These are phyloP conservation scores for Lotus japonicus DNA, from an alignment of 306 rosid genomes.

Conservation along the genomic window DNA sequence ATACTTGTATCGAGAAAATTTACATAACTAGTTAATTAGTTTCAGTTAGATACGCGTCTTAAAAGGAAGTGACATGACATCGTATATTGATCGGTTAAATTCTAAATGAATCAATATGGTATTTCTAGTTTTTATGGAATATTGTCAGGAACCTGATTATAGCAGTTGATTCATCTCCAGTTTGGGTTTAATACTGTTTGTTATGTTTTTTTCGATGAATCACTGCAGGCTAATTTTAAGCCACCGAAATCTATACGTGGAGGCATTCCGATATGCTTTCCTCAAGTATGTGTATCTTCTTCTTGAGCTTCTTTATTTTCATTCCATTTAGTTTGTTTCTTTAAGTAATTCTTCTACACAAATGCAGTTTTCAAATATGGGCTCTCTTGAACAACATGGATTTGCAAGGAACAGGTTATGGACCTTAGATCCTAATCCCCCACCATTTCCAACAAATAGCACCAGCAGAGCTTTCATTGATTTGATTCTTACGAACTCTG, in stretches of 20 bases:
- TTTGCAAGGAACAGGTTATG: conserved; percentile 71
- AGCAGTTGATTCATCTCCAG: background rate
- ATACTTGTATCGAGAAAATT: background rate
- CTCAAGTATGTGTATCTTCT: conserved; percentile 52
- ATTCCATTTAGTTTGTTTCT: background rate
- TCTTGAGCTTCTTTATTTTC: background rate
- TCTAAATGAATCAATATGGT: background rate
- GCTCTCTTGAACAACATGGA: conserved; percentile 67
- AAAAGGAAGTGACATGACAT: background rate
- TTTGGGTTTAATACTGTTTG: background rate
- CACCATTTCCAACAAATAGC: conserved; percentile 44
- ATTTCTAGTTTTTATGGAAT: background rate
- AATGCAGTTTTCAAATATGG: conserved; percentile 55
- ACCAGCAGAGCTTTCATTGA: conserved; percentile 49
- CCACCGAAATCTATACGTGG: conserved; percentile 79
- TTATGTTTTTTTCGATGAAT: background rate
- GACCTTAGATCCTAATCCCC: conserved; percentile 70
- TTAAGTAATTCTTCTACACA: background rate
- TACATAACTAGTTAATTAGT: background rate
- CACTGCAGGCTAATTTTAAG: conserved; percentile 53
- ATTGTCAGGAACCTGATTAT: background rate
- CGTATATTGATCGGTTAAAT: background rate
- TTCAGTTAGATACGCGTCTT: background rate
- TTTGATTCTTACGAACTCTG: conserved; percentile 57
- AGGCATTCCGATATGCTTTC: conserved; percentile 78